Evolutionary conservation across 169 alveolate species (phyloP).

Genomic region (Eimeria necatrix): DNA sequence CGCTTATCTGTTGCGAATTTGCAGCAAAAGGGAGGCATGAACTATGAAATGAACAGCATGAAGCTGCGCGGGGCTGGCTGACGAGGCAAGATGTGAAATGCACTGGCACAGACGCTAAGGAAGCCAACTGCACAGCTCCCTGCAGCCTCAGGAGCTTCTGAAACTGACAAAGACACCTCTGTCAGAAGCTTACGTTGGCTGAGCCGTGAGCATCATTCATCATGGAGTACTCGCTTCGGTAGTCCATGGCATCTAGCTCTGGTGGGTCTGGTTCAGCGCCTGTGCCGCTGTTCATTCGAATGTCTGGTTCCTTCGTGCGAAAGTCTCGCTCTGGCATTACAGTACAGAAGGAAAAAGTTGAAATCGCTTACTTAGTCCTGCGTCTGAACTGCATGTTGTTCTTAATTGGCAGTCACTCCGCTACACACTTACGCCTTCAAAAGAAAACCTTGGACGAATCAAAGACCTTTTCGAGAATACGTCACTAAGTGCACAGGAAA

Average conservation of each 20-base stretch:
- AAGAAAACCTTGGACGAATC: no score
- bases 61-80: background rate
- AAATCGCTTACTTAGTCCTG: no score
- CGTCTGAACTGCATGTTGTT: no score
- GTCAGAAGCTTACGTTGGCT: background rate
- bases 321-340: background rate
- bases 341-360: no score
- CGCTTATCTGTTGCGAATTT: background rate
- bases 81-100: background rate
- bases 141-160: background rate
- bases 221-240: constrained; percentile 59
- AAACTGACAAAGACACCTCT: background rate
- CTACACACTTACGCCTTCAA: no score
- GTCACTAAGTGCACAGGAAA: background rate
- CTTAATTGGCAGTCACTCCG: no score
- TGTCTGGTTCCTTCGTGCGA: constrained; percentile 41
- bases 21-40: background rate
- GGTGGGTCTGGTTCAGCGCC: constrained; percentile 7
- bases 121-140: background rate
- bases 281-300: constrained; percentile 31
- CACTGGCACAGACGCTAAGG: no score
- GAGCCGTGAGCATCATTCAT: constrained; percentile 66
- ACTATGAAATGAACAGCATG: background rate
- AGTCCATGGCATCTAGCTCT: constrained; percentile 58
- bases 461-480: background rate